These are phyloP conservation scores for Aspergillus quadricinctus DNA, from an alignment of 2,329 filamentous ascomycete species.

Conservation along the genomic window DNA sequence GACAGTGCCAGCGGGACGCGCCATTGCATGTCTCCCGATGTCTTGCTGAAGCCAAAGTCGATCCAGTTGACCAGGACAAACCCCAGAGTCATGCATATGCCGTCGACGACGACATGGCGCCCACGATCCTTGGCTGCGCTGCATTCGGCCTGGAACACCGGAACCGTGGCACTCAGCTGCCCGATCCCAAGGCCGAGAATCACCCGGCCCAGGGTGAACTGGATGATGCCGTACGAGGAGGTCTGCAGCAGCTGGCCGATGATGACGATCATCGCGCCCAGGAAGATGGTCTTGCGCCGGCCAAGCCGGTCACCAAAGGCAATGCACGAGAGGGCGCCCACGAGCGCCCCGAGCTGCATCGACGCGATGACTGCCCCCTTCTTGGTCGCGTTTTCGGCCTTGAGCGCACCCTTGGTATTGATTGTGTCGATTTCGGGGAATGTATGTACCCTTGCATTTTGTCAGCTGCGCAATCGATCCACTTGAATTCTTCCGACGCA, in stretches of 20 bases:
- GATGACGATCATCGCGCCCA: conserved; percentile 37
- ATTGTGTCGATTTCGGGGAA: conserved; percentile 50
- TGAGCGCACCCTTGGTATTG: conserved; percentile 38
- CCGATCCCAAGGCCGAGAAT: conserved; percentile 44
- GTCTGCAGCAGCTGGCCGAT: conserved; percentile 44
- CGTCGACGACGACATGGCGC: conserved; percentile 21
- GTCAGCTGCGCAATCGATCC: no score
- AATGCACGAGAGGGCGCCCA: conserved; percentile 44
- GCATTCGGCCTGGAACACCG: conserved; percentile 39
- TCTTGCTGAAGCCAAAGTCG: conserved; percentile 36
- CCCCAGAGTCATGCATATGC: conserved; percentile 42
- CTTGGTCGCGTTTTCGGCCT: conserved; percentile 43
- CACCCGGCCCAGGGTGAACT: conserved; percentile 45
- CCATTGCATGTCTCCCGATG: conserved; percentile 28
- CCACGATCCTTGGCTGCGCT: conserved; percentile 16
- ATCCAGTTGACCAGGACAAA: conserved; percentile 45
- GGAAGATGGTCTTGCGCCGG: conserved; percentile 43
- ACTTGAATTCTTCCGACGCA: no score
- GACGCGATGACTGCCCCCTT: conserved; percentile 25
- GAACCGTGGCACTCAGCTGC: conserved; percentile 41
- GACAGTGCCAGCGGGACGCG: conserved; percentile 36
- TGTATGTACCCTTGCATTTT: conserved; percentile 12
- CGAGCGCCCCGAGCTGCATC: conserved; percentile 45
- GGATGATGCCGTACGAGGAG: conserved; percentile 42
- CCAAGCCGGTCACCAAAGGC: conserved; percentile 45